Evolutionary conservation across 1,139 yeast species (phyloP), one percentile per base, ranked within the genome.

Genomic region (Tardiomyces blankii): DNA sequence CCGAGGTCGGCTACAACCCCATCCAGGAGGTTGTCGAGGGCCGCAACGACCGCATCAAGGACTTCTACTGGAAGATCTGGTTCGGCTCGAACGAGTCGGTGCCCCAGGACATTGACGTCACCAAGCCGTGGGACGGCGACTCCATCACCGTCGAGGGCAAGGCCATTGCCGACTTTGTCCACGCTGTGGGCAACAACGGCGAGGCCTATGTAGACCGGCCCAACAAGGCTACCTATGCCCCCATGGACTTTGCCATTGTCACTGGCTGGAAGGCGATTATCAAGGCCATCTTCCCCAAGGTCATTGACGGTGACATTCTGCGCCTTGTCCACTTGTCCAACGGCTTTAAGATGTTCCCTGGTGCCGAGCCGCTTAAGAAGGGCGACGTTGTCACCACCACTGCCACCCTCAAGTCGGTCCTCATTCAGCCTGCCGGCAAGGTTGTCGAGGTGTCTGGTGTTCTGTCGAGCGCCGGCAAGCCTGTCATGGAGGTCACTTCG

Each of bases 201-300:
- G 97, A 89, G 69, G 96, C 95, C 48, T 91, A 88, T 59, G 96
- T 89, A 52, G 76, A 82, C 51, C 81, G 95, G 72, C 78, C 86
- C 46, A 95, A 94, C 56, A 83, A 85, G 68, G 75, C 74, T 44
- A 80, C 88, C 50, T 75, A 80, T 59, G 98, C 98, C 45, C 99
- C 99, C 61, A 91, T 91, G 97, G 99, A 91, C 73, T 93, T 89
- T 63, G 97, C 98, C 46, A 91, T 91, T 67, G 97, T 93, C 49
- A 78, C 89, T 60, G 98, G 98, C 43, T 91, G 99, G 99, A 84
- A 83, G 71, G 95, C 96, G 44, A 89, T 93, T 62, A 89, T 91
- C 72, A 87, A 84, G 72, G 91, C 97, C 21, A 86, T 91, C 57
- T 93, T 91, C 93, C 98, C 98, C 48, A 79, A 79, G 66, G 80